A percentile compares a stretch with the other conserved stretches of the same genome.
Conservation (phyloP, 768 basidiomycete genomes). For the Floccularia luteovirens region DNA sequence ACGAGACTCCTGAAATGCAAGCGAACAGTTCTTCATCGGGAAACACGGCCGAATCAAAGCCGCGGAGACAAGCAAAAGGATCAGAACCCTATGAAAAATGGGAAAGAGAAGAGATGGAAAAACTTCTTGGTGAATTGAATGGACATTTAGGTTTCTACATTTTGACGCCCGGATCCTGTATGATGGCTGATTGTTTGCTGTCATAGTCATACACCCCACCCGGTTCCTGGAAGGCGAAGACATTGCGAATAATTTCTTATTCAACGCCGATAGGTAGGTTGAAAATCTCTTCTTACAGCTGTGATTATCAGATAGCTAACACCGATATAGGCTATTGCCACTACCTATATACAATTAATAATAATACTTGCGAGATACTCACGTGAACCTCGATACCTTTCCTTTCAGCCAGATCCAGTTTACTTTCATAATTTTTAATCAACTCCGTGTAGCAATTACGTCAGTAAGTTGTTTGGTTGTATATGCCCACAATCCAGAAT, state of each 20-base stretch:
- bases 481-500: too few species aligned
- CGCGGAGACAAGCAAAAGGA: conserved; percentile 34
- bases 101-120: conserved; percentile 90
- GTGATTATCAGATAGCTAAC: neutral
- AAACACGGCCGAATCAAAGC: conserved; percentile 17
- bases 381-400: too few species aligned
- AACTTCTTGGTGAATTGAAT: conserved; percentile 60
- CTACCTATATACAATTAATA: conserved; percentile 66
- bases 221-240: conserved; percentile 94
- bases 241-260: conserved; percentile 85
- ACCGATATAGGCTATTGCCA: conserved; percentile 50
- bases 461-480: too few species aligned
- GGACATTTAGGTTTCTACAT: conserved; percentile 77
- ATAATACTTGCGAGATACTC: too few species aligned
- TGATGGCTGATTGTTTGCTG: conserved; percentile 4
- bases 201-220: conserved; percentile 71
- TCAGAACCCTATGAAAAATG: conserved; percentile 72
- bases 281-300: neutral
- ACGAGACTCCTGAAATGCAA: conserved; percentile 18
- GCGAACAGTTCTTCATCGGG: conserved; percentile 9
- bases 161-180: neutral
- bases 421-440: too few species aligned
- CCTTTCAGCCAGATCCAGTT: too few species aligned
- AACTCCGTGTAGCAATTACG: too few species aligned
- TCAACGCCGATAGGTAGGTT: conserved; percentile 74